Conservation (phyloP, 2,329 filamentous ascomycete genomes). For the Phialophora chinensis region DNA sequence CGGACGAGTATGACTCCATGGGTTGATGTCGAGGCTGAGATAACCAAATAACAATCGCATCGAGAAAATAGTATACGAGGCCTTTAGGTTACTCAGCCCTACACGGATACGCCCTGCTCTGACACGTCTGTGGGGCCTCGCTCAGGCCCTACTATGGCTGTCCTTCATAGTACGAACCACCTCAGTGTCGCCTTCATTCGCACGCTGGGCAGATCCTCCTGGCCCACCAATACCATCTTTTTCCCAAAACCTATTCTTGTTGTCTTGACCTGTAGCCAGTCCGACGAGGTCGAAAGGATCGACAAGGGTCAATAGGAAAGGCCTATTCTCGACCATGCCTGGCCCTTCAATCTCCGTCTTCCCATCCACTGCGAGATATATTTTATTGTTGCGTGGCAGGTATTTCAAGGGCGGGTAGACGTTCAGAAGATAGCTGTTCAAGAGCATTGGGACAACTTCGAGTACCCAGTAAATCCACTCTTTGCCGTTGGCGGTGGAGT, state of each 20-base stretch:
- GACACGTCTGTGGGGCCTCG: background rate
- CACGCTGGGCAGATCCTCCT: background rate
- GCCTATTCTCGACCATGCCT: slow-evolving; percentile 56
- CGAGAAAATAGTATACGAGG: background rate
- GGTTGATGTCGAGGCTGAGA: background rate
- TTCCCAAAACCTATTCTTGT: slow-evolving; percentile 51
- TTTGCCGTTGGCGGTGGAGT: slow-evolving; percentile 46
- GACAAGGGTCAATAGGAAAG: slow-evolving; percentile 51
- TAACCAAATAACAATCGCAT: background rate
- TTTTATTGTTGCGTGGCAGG: slow-evolving; percentile 56
- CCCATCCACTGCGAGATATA: slow-evolving; percentile 59
- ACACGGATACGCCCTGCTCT: background rate
- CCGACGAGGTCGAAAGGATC: slow-evolving; percentile 53
- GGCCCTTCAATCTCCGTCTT: slow-evolving; percentile 59
- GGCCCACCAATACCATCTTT: slow-evolving; percentile 38
- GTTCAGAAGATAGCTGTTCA: slow-evolving; percentile 59
- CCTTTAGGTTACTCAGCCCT: background rate
- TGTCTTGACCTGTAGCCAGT: slow-evolving; percentile 45
- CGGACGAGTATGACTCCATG: background rate
- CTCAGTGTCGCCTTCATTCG: background rate
- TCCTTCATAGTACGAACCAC: background rate
- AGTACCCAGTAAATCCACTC: slow-evolving; percentile 63
- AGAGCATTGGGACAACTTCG: slow-evolving; percentile 59
- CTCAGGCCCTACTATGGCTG: slow-evolving; percentile 1
- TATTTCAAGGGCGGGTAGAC: slow-evolving; percentile 58